Conservation (phyloP, 441 rosid species). For the Capsella rubella region DNA sequence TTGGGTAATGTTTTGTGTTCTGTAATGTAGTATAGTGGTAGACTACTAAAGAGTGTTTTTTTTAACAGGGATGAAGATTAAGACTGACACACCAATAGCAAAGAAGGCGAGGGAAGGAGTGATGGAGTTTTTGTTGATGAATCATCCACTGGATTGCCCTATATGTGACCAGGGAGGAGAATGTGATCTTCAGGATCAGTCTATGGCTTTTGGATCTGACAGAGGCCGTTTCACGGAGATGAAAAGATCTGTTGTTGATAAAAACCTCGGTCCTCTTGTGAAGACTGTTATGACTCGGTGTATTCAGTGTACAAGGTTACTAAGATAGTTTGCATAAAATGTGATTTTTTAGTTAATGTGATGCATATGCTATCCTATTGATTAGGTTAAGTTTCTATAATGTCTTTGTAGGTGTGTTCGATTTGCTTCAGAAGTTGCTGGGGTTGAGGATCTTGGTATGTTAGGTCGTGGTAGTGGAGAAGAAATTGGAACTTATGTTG, state of each 20-base stretch:
- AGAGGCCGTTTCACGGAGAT: constrained; percentile 95
- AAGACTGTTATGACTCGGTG: constrained; percentile 99
- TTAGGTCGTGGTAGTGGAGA: constrained; percentile 99
- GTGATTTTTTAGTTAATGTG: constrained; percentile 1
- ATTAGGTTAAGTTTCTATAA: constrained; percentile 14
- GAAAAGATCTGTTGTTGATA: constrained; percentile 97
- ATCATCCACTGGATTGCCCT: constrained; percentile 96
- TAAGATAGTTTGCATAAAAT: background rate
- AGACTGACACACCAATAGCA: constrained; percentile 92
- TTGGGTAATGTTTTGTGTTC: background rate
- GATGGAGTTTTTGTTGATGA: constrained; percentile 96
- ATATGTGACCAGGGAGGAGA: constrained; percentile 99
- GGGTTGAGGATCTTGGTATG: constrained; percentile 96
- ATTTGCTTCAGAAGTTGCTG: constrained; percentile 97
- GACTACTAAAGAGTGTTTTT: constrained; percentile 8
- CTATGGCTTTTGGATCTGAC: constrained; percentile 99
- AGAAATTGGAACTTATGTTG: constrained; percentile 98
- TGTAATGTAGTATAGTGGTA: constrained; percentile 16
- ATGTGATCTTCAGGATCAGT: constrained; percentile 98
- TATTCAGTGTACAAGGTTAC: constrained; percentile 96
- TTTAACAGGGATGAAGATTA: constrained; percentile 87
- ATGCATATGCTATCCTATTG: constrained; percentile 18
- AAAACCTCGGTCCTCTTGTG: constrained; percentile 96
- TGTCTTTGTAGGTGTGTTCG: constrained; percentile 81
- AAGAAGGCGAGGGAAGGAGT: constrained; percentile 98